phyloP scores from a whole-genome alignment of 2,329 filamentous ascomycete genomes.

The Fusarium sp. region DNA sequence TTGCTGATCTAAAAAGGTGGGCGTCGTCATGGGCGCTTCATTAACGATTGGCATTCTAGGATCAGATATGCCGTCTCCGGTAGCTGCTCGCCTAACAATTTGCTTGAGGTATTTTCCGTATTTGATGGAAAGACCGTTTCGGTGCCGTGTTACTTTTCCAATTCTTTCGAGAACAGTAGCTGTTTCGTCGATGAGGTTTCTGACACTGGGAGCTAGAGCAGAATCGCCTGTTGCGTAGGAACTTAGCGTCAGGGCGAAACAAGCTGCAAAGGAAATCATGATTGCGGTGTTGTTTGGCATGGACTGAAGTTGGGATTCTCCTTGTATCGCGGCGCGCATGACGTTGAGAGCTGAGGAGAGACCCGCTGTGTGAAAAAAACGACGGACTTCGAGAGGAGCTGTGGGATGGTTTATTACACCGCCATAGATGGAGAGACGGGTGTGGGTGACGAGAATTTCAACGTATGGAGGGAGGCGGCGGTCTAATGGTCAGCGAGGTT shows the following conservation, averaged over 20 bases:
- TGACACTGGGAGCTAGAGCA: conserved; percentile 71
- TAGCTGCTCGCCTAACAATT: conserved; percentile 56
- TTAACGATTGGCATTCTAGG: conserved; percentile 28
- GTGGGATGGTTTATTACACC: conserved; percentile 81
- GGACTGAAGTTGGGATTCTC: conserved; percentile 74
- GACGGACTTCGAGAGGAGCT: conserved; percentile 75
- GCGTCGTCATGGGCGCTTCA: conserved; percentile 38
- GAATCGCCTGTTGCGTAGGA: conserved; percentile 68
- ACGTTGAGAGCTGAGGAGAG: conserved; percentile 80
- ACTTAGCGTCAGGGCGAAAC: conserved; percentile 74
- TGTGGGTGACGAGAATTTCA: conserved; percentile 79
- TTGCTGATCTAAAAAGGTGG: conserved; percentile 47
- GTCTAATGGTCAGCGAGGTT: conserved; percentile 50
- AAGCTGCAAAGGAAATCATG: conserved; percentile 82
- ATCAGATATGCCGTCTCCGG: conserved; percentile 29
- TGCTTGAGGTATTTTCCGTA: conserved; percentile 61
- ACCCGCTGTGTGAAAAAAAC: conserved; percentile 78
- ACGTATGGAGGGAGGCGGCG: conserved; percentile 76
- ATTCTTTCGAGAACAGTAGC: conserved; percentile 77
- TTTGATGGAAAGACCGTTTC: conserved; percentile 72
- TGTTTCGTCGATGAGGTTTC: conserved; percentile 74
- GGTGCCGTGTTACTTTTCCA: conserved; percentile 72
- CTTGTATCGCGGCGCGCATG: conserved; percentile 78
- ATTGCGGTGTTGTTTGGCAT: conserved; percentile 85
- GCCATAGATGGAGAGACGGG: conserved; percentile 78